Conservation (phyloP, 164 flowering plant genomes). For the Umbellularia californica region DNA sequence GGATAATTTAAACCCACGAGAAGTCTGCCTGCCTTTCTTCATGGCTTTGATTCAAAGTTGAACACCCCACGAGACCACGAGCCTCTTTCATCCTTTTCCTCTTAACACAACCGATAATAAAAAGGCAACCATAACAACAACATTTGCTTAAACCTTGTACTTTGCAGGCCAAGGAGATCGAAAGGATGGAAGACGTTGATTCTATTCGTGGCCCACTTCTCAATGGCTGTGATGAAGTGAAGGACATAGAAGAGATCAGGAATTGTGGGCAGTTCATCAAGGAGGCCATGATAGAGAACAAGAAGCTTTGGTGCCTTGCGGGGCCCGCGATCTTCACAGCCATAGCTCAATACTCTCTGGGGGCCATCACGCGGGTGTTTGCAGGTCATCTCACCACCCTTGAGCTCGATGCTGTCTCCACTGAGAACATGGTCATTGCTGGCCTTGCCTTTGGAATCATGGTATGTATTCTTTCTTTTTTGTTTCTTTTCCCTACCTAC, state of each 20-base stretch:
- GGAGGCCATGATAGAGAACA: conserved; percentile 21
- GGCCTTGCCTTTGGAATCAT: conserved; percentile 33
- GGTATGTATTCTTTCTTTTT: conserved; percentile 11
- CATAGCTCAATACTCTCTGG: conserved; percentile 30
- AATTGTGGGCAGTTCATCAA: conserved; percentile 15
- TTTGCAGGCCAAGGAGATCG: too few relatives aligned
- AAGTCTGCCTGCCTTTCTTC: conserved; percentile 18
- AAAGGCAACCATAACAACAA: not conserved
- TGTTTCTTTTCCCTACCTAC: not conserved
- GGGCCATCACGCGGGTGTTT: conserved; percentile 28
- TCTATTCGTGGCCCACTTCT: conserved; percentile 17
- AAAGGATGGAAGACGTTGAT: conserved; percentile 10
- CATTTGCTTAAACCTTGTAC: too few relatives aligned
- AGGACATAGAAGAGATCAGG: conserved; percentile 24
- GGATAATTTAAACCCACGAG: conserved; percentile 15
- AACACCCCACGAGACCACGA: conserved; percentile 20
- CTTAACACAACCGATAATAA: too few relatives aligned
- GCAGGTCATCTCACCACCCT: conserved; percentile 30
- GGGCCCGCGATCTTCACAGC: conserved; percentile 32
- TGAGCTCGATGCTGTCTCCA: conserved; percentile 35
- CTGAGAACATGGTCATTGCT: conserved; percentile 32
- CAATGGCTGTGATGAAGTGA: not conserved
- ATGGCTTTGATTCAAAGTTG: too few relatives aligned
- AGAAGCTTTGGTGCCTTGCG: conserved; percentile 30
- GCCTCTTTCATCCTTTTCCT: not conserved